These are phyloP conservation scores for Trichoderma koningiopsis DNA, from an alignment of 2,329 filamentous ascomycete genomes.

Conservation along the genomic window DNA sequence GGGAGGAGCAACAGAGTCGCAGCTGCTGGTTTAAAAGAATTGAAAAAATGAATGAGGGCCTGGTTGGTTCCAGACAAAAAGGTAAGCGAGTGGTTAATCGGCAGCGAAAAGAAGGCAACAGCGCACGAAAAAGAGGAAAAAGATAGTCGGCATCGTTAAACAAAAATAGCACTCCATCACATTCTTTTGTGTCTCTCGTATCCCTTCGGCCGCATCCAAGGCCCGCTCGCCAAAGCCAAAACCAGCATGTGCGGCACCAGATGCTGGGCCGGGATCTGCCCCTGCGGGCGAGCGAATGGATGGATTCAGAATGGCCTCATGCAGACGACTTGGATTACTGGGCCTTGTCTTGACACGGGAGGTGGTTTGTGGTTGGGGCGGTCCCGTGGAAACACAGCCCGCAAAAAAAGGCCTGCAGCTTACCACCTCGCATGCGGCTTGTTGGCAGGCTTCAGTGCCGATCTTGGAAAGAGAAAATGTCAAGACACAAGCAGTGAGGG, in stretches of 20 bases:
- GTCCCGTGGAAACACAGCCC: constrained; percentile 4
- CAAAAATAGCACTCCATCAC: background rate
- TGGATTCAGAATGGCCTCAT: constrained; percentile 10
- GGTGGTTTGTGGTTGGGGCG: constrained; percentile 18
- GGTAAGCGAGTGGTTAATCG: background rate
- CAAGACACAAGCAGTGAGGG: background rate
- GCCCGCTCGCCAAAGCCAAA: constrained; percentile 7
- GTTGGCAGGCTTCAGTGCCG: background rate
- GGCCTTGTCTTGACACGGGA: constrained; percentile 22
- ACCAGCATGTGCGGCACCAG: constrained; percentile 3
- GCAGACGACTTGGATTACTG: background rate
- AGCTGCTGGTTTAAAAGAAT: background rate
- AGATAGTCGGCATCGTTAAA: background rate
- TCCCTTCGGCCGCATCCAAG: background rate
- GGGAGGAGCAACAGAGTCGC: constrained; percentile 18
- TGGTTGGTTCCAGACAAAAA: background rate
- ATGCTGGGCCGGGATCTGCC: background rate
- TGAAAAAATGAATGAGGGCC: background rate
- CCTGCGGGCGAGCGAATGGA: constrained; percentile 5
- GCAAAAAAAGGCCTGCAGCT: constrained; percentile 6
- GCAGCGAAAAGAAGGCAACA: background rate
- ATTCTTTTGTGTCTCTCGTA: background rate
- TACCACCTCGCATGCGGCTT: constrained; percentile 21
- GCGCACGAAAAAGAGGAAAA: background rate
- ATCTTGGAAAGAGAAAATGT: constrained; percentile 7